phyloP scores from a whole-genome alignment of 805 yeast genomes.

The Nakazawaea ambrosiae region DNA sequence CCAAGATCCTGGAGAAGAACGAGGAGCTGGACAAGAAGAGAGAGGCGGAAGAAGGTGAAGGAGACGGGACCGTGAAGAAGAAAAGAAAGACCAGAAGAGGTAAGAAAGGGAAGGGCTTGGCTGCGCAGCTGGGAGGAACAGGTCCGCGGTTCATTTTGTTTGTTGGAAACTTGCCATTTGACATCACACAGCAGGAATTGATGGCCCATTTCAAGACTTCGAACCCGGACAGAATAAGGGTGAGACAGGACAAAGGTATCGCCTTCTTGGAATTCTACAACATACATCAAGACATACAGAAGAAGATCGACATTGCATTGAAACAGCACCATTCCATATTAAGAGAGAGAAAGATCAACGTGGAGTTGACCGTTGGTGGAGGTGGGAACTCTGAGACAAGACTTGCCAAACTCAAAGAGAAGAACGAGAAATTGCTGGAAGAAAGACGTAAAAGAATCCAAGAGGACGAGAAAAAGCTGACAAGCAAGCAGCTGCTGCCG shows the following conservation, averaged over 20 bases:
- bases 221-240: constrained; percentile 68
- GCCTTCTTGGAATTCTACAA: constrained; percentile 81
- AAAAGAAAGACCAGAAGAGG: constrained; percentile 75
- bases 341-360: constrained; percentile 76
- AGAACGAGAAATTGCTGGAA: constrained; percentile 66
- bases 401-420: constrained; percentile 62
- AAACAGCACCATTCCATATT: constrained; percentile 73
- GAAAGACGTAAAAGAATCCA: constrained; percentile 58
- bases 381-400: constrained; percentile 82
- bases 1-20: constrained; percentile 23
- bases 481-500: constrained; percentile 23
- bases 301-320: constrained; percentile 78
- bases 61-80: constrained; percentile 35
- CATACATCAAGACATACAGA: constrained; percentile 55
- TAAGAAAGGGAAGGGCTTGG: constrained; percentile 56
- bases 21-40: constrained; percentile 22
- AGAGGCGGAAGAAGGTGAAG: constrained; percentile 16
- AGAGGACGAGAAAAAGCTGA: constrained; percentile 34
- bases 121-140: constrained; percentile 22
- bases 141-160: constrained; percentile 75
- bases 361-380: constrained; percentile 96
- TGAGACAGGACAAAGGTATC: constrained; percentile 82
- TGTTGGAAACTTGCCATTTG: constrained; percentile 86
- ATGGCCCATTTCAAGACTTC: constrained; percentile 65
- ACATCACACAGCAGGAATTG: constrained; percentile 54